Evolutionary conservation across 306 rosid species (phyloP), one percentile per base, ranked within the genome.

Genomic region (Purshia tridentata): DNA sequence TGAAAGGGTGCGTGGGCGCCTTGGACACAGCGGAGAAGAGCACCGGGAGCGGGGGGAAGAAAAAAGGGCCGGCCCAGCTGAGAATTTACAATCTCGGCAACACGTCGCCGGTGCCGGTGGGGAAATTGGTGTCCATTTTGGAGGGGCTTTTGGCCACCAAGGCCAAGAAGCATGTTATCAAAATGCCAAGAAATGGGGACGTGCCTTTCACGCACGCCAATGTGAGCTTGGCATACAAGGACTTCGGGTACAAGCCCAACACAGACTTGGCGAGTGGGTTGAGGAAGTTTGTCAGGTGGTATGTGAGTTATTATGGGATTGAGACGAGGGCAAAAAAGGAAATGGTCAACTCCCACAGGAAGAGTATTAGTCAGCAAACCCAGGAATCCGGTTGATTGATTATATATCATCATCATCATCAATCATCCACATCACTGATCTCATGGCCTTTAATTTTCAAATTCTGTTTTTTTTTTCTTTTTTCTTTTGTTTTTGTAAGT

Each of bases 261-360:
- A 92, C 98, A 6, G 98, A 92, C 69, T 80, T 92, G 5, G 60
- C 94, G 29, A 73, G 88, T 4, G 98, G 98, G 8, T 60, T 92
- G 83, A 82, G 93, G 51, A 92, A 92, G 78, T 92, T 92, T 81
- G 97, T 86, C 0, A 92, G 88, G 84, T 92, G 98, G 98, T 92
- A 92, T 51, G 87, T 87, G 7, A 72, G 92, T 44, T 92, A 92
- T 87, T 92, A 92, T 37, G 97, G 98, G 45, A 80, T 90, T 2
- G 87, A 90, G 4, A 9, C 81, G 6, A 87, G 91, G 90, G 80
- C 77, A 40, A 88, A 85, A 84, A 83, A 49, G 93, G 95, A 78
- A 85, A 75, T 0, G 6, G 84, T 19, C 0, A 10, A 7, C 4
- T 23, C 1, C n/a, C 6, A 4, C 6, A 69, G 52, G 64, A 70